A percentile compares a stretch with the other conserved stretches of the same genome.
These are phyloP conservation scores for Aspergillus japonicus DNA, from an alignment of 2,329 filamentous ascomycete species.

Conservation along the genomic window DNA sequence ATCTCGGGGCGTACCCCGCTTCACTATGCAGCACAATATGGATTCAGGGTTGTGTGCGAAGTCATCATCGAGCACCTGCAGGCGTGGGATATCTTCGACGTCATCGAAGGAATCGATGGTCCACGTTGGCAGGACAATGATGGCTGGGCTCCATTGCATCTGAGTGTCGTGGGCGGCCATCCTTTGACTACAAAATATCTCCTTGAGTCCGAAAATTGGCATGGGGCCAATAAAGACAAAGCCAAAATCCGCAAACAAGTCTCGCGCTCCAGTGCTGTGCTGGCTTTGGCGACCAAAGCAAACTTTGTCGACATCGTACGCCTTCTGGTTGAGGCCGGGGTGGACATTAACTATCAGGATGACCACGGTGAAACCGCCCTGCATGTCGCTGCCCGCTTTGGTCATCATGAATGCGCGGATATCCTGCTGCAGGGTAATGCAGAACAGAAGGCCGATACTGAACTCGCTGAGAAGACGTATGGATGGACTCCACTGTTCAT, in stretches of 20 bases:
- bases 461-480: constrained; percentile 78
- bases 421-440: constrained; percentile 70
- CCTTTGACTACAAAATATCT: constrained; percentile 79
- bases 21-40: constrained; percentile 93
- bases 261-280: constrained; percentile 79
- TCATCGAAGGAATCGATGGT: constrained; percentile 81
- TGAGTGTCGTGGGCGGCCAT: constrained; percentile 89
- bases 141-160: constrained; percentile 84
- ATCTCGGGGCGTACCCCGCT: constrained; percentile 79
- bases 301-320: constrained; percentile 83
- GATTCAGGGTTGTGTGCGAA: constrained; percentile 86
- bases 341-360: constrained; percentile 92
- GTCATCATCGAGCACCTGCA: constrained; percentile 86
- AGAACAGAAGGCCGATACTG: constrained; percentile 70
- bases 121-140: constrained; percentile 88
- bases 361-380: constrained; percentile 86
- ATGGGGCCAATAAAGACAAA: constrained; percentile 62
- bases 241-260: constrained; percentile 66
- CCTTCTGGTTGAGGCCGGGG: constrained; percentile 82
- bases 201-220: constrained; percentile 76
- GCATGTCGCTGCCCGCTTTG: constrained; percentile 86
- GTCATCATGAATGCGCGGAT: constrained; percentile 75
- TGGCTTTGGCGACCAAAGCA: constrained; percentile 83
- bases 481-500: constrained; percentile 95
- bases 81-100: constrained; percentile 81